Evolutionary conservation across 192 early-diverging fungal genomes (phyloP), one percentile per base, ranked within the genome.

Genomic region (Umbelopsis vinacea): DNA sequence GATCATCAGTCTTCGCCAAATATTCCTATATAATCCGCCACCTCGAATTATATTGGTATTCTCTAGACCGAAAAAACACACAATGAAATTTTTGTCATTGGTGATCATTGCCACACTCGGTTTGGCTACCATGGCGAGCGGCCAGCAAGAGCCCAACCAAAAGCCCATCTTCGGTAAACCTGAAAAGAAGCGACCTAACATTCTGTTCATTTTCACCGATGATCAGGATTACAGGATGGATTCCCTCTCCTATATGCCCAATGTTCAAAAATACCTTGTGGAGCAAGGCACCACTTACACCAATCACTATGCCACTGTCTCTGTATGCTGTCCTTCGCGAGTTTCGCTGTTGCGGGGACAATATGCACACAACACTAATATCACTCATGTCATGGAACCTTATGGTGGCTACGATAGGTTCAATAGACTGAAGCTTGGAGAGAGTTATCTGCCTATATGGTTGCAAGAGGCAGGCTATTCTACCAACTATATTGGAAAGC

Each of bases 401-500:
- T 71, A 79, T 69, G 82, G 83, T 35, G 75, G 79, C 12, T 87
- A 86, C 67, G 70, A 75, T 40, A 52, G 75, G 47, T 87, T 82
- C 70, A 71, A 80, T 53, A 45, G 23, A 10, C 57, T 81, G 12
- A 53, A 70, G 21, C 52, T 87, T 0, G 77, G 84, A 23, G 76
- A 85, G 21, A 75, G 81, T 52, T 83, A 82, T 63, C 74, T 89
- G 29, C 86, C 87, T 7, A 47, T 77, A 5, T 89, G 86, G 86
- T 57, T 89, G 60, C 82, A 87, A 57, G 37, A 76, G 47, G 78
- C 79, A 14, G 89, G 89, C 19, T 91, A 91, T 68, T 76, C 75
- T 37, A 91, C 87, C 47, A 79, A 89, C 71, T 90, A 87, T 67
- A 87, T 88, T 57, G 90, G 90, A n/a, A 91, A 91, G 57, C 81